phyloP scores from a whole-genome alignment of 148 eudicot species.

The Dianthus caryophyllus region DNA sequence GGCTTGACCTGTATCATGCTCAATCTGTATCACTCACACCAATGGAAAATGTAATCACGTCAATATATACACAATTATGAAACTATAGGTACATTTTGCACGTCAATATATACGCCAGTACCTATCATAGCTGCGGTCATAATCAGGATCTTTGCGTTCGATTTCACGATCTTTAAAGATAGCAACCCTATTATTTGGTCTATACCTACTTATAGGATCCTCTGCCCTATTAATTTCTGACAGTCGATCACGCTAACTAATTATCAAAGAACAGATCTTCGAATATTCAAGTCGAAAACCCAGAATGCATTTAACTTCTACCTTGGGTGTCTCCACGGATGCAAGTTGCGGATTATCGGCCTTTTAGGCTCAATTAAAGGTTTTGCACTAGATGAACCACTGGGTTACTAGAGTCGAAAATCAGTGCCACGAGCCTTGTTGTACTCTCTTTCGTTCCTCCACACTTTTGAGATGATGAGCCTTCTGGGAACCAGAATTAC shows the following conservation, averaged over 20 bases:
- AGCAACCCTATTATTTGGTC: too few relatives aligned
- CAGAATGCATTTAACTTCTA: constrained; percentile 44
- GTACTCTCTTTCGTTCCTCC: constrained; percentile 96
- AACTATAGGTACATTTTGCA: too few relatives aligned
- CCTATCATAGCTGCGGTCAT: constrained; percentile 93
- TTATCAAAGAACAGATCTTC: constrained; percentile 49
- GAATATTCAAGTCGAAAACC: constrained; percentile 43
- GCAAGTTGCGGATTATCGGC: constrained; percentile 46
- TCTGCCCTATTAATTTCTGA: constrained; percentile 68
- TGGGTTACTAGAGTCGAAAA: constrained; percentile 58
- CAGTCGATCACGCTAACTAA: constrained; percentile 56
- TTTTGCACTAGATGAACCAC: constrained; percentile 42
- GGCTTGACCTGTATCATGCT: too few relatives aligned
- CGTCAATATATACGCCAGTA: constrained; percentile 27
- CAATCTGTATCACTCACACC: too few relatives aligned
- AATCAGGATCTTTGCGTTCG: constrained; percentile 94
- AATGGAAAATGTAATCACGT: too few relatives aligned
- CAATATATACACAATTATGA: too few relatives aligned
- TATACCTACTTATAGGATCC: constrained; percentile 74
- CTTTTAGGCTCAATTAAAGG: constrained; percentile 45
- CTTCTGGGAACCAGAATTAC: constrained; percentile 42
- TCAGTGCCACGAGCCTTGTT: constrained; percentile 67
- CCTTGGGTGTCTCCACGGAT: constrained; percentile 35
- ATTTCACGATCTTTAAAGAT: constrained; percentile 54
- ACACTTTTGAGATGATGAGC: constrained; percentile 64